Base-by-base conservation (phyloP, 106 monocot species). In the Dioscorea zingiberensis region DNA sequence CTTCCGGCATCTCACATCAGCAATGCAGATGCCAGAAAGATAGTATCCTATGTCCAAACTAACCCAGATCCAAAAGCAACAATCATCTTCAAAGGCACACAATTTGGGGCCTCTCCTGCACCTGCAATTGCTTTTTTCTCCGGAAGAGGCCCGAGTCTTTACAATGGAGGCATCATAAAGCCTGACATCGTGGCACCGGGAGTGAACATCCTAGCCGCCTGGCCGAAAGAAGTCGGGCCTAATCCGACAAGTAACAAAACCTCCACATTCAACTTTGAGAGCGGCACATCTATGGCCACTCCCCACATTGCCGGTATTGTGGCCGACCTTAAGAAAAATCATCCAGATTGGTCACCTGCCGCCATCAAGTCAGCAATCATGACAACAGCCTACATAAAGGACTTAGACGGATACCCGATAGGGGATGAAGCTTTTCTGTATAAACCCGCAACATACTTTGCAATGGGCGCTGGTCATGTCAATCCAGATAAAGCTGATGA, bases 381-480 rank as follows among this genome's bases (percentile, higher is more conserved):
- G 63, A 63, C 63, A 44, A 63, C 63, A 9, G 44, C 63, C 1
- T 7, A 22, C 19, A 45, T 2, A 0, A 7, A 18, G 16, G 63
- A 63, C 21, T 7, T 44, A n/a, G 19, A 18, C 1, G 63, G 63
- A 7, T 19, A 63, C 3, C 6, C 9, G 3, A 63, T 63, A 18
- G 9, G 3, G 19, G 63, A 63, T n/a, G 45, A 63, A 7, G 19
- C 19, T 51, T 16, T 22, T 2, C 5, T 12, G 7, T 38, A 1
- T 10, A 3, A 19, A n/a, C 45, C 45, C 0, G 63, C 63, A 7
- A 63, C 12, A 13, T n/a, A 74, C 26, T 77, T 83, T 29, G 77
- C 68, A 0, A 64, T 27, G 23, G 82, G 82, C 1, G 68, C 82
- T 9, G 83, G 83, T 0, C 75, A 79, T 26, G 67, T 84, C 3